Percentiles rank a stretch among this genome's conserved stretches.
These are phyloP conservation scores for Aspergillus sp. DNA, from an alignment of 2,329 filamentous ascomycete genomes.

Conservation along the genomic window DNA sequence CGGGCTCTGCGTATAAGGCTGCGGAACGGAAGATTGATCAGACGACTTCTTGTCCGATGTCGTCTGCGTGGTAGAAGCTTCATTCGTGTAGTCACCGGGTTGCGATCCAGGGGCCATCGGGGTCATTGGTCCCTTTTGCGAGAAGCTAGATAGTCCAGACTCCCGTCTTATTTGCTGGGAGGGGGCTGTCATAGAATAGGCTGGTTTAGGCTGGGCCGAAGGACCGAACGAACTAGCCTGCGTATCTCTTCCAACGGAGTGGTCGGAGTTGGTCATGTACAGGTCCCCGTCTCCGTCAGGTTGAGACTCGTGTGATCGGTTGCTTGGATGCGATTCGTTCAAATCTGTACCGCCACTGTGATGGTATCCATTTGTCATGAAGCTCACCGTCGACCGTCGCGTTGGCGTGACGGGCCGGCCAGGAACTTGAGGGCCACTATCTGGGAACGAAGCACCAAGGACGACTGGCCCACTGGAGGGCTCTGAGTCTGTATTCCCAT, in stretches of 20 bases:
- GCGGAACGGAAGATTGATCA: constrained; percentile 70
- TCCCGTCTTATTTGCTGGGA: constrained; percentile 51
- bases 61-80: constrained; percentile 84
- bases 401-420: constrained; percentile 60
- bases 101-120: constrained; percentile 63
- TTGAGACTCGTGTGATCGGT: constrained; percentile 52
- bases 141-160: constrained; percentile 52
- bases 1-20: constrained; percentile 69
- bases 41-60: constrained; percentile 84
- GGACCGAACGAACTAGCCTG: constrained; percentile 55
- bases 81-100: constrained; percentile 71
- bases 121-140: constrained; percentile 58
- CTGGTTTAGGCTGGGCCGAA: constrained; percentile 53
- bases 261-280: constrained; percentile 62
- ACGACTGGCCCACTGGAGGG: constrained; percentile 56
- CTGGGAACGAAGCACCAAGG: constrained; percentile 68
- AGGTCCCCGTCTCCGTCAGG: constrained; percentile 60
- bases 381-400: constrained; percentile 53
- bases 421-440: constrained; percentile 52
- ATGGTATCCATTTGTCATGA: constrained; percentile 63
- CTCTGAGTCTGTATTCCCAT: constrained; percentile 58
- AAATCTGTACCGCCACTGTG: constrained; percentile 46
- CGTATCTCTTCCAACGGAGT: constrained; percentile 48
- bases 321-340: constrained; percentile 54
- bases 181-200: constrained; percentile 52